Conservation (phyloP, 208 protist species). For the Kentomonas sorsogonicus region DNA sequence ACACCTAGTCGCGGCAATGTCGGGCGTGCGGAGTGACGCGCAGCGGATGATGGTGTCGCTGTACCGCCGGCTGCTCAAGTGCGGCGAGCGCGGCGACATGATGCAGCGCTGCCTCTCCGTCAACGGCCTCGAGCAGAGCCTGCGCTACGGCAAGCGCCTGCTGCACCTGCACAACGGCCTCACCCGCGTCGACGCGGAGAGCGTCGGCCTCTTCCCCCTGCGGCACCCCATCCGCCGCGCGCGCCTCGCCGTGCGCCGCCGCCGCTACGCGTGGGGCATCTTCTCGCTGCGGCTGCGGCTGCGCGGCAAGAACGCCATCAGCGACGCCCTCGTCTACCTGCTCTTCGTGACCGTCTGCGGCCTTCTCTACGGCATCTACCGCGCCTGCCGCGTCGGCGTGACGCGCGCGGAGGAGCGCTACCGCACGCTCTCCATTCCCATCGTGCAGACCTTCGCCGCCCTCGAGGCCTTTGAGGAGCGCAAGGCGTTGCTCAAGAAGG, state of each 20-base stretch:
- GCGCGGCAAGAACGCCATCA: constrained; percentile 53
- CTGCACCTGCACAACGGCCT: constrained; percentile 58
- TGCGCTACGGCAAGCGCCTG: constrained; percentile 53
- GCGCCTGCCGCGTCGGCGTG: constrained; percentile 69
- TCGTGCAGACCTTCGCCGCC: constrained; percentile 73
- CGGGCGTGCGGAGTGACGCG: too few relatives aligned
- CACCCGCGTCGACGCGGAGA: constrained; percentile 40
- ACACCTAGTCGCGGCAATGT: too few relatives aligned
- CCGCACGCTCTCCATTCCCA: constrained; percentile 63
- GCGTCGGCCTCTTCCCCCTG: constrained; percentile 19
- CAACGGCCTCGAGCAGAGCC: constrained; percentile 34
- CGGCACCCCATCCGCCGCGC: constrained; percentile 28
- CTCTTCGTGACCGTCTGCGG: constrained; percentile 59
- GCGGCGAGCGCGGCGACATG: constrained; percentile 61
- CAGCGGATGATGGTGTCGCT: too few relatives aligned
- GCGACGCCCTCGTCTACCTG: constrained; percentile 66
- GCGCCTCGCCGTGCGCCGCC: constrained; percentile 26
- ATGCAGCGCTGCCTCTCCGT: constrained; percentile 61
- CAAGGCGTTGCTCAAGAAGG: constrained; percentile 27
- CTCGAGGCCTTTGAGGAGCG: constrained; percentile 62
- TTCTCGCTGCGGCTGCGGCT: constrained; percentile 57
- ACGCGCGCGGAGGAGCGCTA: constrained; percentile 74
- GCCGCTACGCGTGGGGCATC: constrained; percentile 56
- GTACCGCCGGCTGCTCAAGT: constrained; percentile 70
- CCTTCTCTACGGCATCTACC: constrained; percentile 79